Evolutionary conservation across 768 basidiomycete genomes (phyloP).

Genomic region (Lactarius psammicola): DNA sequence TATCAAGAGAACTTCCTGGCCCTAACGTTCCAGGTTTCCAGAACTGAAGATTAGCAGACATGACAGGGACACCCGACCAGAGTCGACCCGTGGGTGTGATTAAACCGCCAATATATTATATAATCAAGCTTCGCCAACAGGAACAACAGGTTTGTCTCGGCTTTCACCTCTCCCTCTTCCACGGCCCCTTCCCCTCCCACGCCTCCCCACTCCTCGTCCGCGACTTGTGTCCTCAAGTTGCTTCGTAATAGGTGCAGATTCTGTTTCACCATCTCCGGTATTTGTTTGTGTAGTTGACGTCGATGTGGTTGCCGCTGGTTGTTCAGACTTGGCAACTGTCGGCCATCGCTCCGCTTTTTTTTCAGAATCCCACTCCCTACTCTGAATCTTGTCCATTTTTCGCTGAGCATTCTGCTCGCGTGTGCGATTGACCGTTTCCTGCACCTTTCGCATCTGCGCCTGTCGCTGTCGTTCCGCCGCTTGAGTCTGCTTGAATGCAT

Average conservation of each 20-base stretch:
- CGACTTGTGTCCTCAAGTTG: slow-evolving; percentile 6
- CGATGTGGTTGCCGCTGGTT: slow-evolving; percentile 4
- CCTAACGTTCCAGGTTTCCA: slow-evolving; percentile 88
- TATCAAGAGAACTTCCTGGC: slow-evolving; percentile 86
- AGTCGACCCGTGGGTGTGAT: not conserved
- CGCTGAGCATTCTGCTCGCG: slow-evolving; percentile 77
- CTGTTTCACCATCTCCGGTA: slow-evolving; percentile 13
- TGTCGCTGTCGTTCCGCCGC: slow-evolving; percentile 59
- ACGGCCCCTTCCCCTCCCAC: slow-evolving; percentile 18
- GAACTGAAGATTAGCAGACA: slow-evolving; percentile 59
- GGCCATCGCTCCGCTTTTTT: slow-evolving; percentile 42
- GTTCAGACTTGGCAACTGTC: slow-evolving; percentile 6
- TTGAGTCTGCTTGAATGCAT: slow-evolving; percentile 70
- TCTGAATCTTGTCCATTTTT: slow-evolving; percentile 78
- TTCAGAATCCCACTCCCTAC: slow-evolving; percentile 82
- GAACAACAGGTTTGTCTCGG: slow-evolving; percentile 1
- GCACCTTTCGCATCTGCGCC: slow-evolving; percentile 60
- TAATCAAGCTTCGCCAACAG: slow-evolving; percentile 10
- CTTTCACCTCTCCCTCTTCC: slow-evolving; percentile 21
- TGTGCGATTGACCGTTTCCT: slow-evolving; percentile 64
- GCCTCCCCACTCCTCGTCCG: slow-evolving; percentile 11
- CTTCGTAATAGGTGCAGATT: slow-evolving; percentile 6
- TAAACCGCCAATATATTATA: slow-evolving; percentile 16
- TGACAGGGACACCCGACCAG: slow-evolving; percentile 27
- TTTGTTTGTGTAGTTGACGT: slow-evolving; percentile 17